Evolutionary conservation across 768 basidiomycete genomes (phyloP).

Genomic region (Pleurotus cornucopiae): DNA sequence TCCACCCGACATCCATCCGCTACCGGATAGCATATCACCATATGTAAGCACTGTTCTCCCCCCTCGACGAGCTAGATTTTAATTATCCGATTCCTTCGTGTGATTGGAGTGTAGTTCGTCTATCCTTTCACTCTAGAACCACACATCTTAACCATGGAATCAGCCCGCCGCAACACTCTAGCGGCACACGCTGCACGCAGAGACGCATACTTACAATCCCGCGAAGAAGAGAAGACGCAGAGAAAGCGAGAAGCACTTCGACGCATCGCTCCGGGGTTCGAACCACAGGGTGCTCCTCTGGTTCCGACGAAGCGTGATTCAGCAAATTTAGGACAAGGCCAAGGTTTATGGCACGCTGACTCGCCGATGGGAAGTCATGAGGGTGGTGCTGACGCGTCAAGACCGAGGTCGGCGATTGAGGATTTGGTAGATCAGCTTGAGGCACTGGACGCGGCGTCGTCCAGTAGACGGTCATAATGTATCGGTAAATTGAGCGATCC

Average conservation of each 20-base stretch:
- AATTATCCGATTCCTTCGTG: conserved; percentile 5
- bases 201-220: conserved; percentile 63
- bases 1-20: conserved; percentile 89
- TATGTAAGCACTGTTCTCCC: conserved; percentile 51
- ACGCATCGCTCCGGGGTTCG: conserved; percentile 81
- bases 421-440: conserved; percentile 80
- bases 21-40: conserved; percentile 84
- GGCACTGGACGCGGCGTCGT: conserved; percentile 46
- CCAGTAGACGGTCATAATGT: background rate
- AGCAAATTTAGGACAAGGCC: background rate
- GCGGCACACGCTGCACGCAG: conserved; percentile 63
- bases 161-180: conserved; percentile 64
- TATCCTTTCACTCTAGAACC: conserved; percentile 94
- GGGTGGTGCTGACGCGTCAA: conserved; percentile 3
- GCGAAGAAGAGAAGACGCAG: conserved; percentile 75
- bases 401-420: conserved; percentile 64
- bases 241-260: conserved; percentile 64
- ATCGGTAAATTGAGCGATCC: too few relatives aligned
- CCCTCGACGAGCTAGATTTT: background rate
- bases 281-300: conserved; percentile 56
- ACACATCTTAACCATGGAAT: conserved; percentile 74
- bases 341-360: conserved; percentile 12
- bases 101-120: conserved; percentile 61
- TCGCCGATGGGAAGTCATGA: background rate
- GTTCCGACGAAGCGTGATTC: conserved; percentile 41